A percentile compares a stretch with the other conserved stretches of the same genome.
phyloP scores from a whole-genome alignment of 345 rosid species.

The Rhodamnia argentea region DNA sequence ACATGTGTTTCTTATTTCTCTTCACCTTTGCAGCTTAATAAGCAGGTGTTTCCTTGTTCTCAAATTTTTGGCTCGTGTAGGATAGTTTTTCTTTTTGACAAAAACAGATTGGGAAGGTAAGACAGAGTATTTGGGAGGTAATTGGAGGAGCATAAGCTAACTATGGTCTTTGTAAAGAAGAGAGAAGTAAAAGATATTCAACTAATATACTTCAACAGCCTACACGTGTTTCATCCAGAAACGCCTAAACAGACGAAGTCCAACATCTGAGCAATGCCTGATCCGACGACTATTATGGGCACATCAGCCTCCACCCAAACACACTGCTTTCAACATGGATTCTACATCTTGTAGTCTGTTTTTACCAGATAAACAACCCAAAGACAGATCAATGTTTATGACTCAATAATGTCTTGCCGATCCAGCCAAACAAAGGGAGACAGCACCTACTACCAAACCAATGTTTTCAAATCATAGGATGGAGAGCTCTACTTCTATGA shows the following conservation, averaged over 20 bases:
- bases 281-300: background rate
- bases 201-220: background rate
- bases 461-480: background rate
- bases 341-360: background rate
- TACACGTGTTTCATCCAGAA: background rate
- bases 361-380: too few relatives aligned
- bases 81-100: background rate
- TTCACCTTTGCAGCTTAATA: background rate
- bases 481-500: background rate
- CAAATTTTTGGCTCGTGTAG: background rate
- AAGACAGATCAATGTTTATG: background rate
- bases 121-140: background rate
- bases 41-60: background rate
- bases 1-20: background rate
- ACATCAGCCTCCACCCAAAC: background rate
- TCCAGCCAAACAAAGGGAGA: background rate
- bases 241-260: background rate
- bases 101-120: background rate
- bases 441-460: background rate
- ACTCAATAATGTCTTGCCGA: background rate
- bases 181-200: background rate
- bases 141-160: background rate
- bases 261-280: background rate
- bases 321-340: background rate
- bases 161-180: background rate